These are phyloP conservation scores for Theobroma grandiflorum DNA, from an alignment of 441 rosid species.

Conservation along the genomic window DNA sequence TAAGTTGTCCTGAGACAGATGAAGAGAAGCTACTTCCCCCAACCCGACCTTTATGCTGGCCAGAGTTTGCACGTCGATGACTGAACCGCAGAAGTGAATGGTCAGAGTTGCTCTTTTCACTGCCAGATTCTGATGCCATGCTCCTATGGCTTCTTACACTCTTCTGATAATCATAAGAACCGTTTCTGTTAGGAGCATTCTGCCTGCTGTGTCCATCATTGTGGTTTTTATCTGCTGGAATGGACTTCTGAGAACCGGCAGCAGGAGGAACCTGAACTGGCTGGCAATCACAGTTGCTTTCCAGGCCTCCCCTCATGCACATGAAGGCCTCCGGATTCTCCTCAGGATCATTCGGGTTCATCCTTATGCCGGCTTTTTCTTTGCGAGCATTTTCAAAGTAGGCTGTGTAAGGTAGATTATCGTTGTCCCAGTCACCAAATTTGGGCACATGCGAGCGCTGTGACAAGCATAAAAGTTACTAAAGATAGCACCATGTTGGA, in stretches of 20 bases:
- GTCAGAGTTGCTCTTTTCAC: conserved; percentile 32
- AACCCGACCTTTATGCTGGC: conserved; percentile 17
- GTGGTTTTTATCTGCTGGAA: not conserved
- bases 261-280: conserved; percentile 17
- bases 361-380: conserved; percentile 42
- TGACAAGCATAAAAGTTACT: conserved; percentile 18
- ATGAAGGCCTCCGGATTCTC: conserved; percentile 57
- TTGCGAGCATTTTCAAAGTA: conserved; percentile 62
- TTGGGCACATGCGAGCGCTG: conserved; percentile 52
- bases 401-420: conserved; percentile 53
- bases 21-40: conserved; percentile 31
- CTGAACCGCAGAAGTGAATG: conserved; percentile 11
- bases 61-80: conserved; percentile 14
- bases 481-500: not conserved
- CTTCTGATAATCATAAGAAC: conserved; percentile 20
- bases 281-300: conserved; percentile 12
- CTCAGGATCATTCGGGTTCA: conserved; percentile 64
- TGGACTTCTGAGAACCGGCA: not conserved
- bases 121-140: conserved; percentile 24
- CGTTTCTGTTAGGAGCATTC: not conserved
- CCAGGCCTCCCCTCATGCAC: conserved; percentile 17
- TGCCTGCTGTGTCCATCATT: conserved; percentile 15
- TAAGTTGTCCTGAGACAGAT: conserved; percentile 26
- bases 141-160: conserved; percentile 20
- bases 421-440: conserved; percentile 66